Evolutionary conservation across 768 basidiomycete species (phyloP), one percentile per base, ranked within the genome.

Genomic region (Phanerochaete carnosa): DNA sequence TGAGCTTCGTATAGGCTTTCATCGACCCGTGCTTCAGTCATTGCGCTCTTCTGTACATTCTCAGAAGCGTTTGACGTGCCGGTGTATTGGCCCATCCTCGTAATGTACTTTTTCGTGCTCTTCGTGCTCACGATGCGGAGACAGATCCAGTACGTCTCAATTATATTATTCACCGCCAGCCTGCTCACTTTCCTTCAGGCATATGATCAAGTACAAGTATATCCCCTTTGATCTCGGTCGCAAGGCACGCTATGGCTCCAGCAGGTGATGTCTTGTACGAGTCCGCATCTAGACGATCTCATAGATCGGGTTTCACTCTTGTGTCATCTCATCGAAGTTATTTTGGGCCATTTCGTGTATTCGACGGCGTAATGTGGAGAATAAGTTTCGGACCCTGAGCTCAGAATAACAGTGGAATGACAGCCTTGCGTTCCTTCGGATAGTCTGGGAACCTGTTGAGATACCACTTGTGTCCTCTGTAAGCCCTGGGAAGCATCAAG

Each of bases 171-270:
- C 37, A 19, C 9, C 29, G n/a, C 26, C 52, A 39, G 22, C 29
- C 16, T 45, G 19, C 62, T 62, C n/a, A 53, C 60, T 54, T 22
- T 28, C 53, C 35, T 64, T n/a, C 69, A 95, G 94, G 68, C 96
- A 99, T 75, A 98, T 98, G 96, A 90, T 97, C 79, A 97, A 97
- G 75, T 98, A 98, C 80, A 94, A 94, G 73, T 98, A 95, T 76
- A 80, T 95, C 61, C 95, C 95, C 25, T 98, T 95, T 75, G 96
- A 98, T 71, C 82, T 98, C 62, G 96, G 95, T 30, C 89, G 94
- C 70, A 98, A 98, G 78, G 80, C 91, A 60, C 86, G 91, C 47
- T 98, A 95, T 65, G 91, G 92, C 52, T 77, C 51, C 6, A 53
- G 52, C 33, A 53, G 29, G 12, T 35, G 22, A 35, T 19, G 1